Evolutionary conservation across 148 eudicot genomes (phyloP).

Genomic region (Oxyria digyna): DNA sequence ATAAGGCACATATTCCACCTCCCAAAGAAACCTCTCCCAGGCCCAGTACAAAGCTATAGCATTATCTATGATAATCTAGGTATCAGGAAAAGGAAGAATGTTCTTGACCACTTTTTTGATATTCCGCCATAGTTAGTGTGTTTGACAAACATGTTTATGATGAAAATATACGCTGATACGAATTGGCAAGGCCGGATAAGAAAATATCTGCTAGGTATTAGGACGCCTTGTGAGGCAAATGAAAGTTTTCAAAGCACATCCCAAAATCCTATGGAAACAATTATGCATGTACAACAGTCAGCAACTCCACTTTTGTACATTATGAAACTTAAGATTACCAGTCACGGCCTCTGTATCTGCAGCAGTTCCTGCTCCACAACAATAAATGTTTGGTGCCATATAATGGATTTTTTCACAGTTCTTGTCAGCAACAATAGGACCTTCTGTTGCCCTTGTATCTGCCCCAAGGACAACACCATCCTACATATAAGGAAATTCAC

Average conservation of each 20-base stretch:
- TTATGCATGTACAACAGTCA: not conserved
- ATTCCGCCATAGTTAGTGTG: not conserved
- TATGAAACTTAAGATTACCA: conserved; percentile 26
- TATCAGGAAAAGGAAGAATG: not conserved
- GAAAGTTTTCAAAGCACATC: not conserved
- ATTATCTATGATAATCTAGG: not conserved
- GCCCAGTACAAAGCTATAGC: not conserved
- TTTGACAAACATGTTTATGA: not conserved
- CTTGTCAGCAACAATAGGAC: conserved; percentile 90
- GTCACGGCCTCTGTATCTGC: conserved; percentile 98
- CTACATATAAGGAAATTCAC: conserved; percentile 19
- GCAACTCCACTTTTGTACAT: not conserved
- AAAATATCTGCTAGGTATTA: no score
- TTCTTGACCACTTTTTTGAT: not conserved
- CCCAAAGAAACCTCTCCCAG: not conserved
- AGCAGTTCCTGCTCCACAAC: conserved; percentile 99
- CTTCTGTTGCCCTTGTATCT: conserved; percentile 92
- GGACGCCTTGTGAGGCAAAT: not conserved
- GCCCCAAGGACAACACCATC: conserved; percentile 99
- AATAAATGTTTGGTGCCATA: conserved; percentile 96
- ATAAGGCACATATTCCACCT: not conserved
- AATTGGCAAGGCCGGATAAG: not conserved
- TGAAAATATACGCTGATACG: not conserved
- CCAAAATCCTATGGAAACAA: not conserved
- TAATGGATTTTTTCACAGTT: conserved; percentile 96